These are phyloP conservation scores for Fusarium luffae DNA, from an alignment of 2,329 filamentous ascomycete genomes.

Conservation along the genomic window DNA sequence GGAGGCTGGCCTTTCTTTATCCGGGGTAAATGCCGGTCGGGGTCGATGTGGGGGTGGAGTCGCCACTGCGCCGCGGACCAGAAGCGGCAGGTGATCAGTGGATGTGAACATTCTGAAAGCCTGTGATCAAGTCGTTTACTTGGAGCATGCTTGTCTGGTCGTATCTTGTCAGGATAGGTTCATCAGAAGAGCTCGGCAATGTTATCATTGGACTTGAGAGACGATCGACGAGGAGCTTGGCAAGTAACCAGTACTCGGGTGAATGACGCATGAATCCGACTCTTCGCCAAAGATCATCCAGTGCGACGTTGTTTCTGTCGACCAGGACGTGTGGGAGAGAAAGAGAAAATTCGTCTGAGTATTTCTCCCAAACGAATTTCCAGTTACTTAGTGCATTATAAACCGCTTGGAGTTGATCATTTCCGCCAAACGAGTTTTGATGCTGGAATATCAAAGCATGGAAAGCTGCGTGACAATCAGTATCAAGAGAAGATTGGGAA, in stretches of 20 bases:
- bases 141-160: constrained; percentile 18
- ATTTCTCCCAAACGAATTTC: constrained; percentile 1
- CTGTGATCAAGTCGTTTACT: constrained; percentile 6
- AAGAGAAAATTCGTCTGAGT: background rate
- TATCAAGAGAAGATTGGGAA: too few species aligned
- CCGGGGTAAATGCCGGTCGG: constrained; percentile 6
- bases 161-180: background rate
- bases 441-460: background rate
- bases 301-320: background rate
- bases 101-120: constrained; percentile 13
- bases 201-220: background rate
- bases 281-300: background rate
- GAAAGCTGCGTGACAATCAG: too few species aligned
- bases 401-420: background rate
- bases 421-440: background rate
- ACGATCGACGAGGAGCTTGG: background rate
- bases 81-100: background rate
- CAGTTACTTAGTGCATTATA: constrained; percentile 1
- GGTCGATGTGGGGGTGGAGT: constrained; percentile 13
- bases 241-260: constrained; percentile 5
- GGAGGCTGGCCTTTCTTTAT: background rate
- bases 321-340: background rate
- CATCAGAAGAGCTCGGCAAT: background rate
- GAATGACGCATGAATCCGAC: background rate
- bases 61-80: background rate